Evolutionary conservation across 441 rosid species (phyloP), one percentile per base, ranked within the genome.

Genomic region (Bocquillonia castaneifolia): DNA sequence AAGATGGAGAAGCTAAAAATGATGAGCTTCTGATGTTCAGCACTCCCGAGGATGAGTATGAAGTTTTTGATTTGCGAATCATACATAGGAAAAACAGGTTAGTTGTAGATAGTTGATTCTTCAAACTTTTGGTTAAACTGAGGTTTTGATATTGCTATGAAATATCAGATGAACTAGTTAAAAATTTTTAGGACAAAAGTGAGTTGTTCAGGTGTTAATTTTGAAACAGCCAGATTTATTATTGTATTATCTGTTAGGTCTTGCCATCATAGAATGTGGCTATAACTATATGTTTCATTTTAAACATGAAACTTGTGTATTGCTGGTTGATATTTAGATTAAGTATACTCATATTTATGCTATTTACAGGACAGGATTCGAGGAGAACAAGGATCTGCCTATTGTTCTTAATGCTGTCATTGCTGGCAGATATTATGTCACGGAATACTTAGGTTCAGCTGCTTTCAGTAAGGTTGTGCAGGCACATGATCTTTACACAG

Each of bases 391-490:
- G 81, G 96, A 91, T 73, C 74, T 94, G 39, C 96, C 91, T 0
- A 81, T 94, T 14, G 82, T 85, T 64, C 71, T 94, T 34, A 85
- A 94, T 75, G 71, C 87, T 5, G 85, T 91, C 70, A 75, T 94
- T 48, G 97, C 87, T 20, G 94, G 97, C 69, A 86, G 99, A 81
- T 94, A 94, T 69, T 87, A 91, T 68, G 87, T 91, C 36, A 94
- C 88, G 0, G 97, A 88, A 70, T 91, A 91, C 80, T 74, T 94
- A 20, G 99, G 97, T 48, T 94, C 97, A 0, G 99, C 99, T 58
- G 97, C 96, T 58, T 94, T 91, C 76, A 94, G 97, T 63, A 91
- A 83, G 77, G 99, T 90, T 63, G 83, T 91, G 76, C 97, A 90
- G 68, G 99, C 99, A 1, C 91, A 82, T 8, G 99, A 94, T 79